Base-by-base conservation (phyloP, 225 moss, liverwort and hornwort species). In the Polytrichum formosum region DNA sequence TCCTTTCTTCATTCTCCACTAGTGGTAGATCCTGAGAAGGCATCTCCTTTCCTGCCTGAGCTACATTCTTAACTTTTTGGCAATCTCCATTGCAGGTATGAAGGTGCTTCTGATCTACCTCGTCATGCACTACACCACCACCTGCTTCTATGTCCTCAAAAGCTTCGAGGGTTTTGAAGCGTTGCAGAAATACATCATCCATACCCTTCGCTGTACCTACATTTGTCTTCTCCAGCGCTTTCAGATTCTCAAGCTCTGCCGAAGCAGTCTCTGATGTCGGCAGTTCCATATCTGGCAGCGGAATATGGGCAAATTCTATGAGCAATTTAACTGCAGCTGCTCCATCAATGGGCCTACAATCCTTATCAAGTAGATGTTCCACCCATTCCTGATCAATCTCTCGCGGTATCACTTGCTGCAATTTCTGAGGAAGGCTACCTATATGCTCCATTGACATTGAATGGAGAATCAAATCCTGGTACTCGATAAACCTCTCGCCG, bases 341-440 rank as follows among this genome's bases (percentile, higher is more conserved):
- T 31, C 80, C 80, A 72, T 80, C 80, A 17, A 80, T 61, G 33
- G 80, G 80, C 53, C 80, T 58, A 56, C 60, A 80, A 28, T 80
- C 80, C 10, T 76, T 70, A 61, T 76, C 80, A 65, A 80, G 73
- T 5, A 80, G 76, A 65, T 76, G 80, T 10, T 76, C 72, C 61
- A 73, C 54, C 80, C 80, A 80, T 8, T 80, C 80, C 20, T 66
- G 80, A 30, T 72, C 33, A 33, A 80, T 69, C 56, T 80, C 80
- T 21, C 69, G 75, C 31, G 80, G 76, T 10, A 72, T 69, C 26
- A 80, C 76, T 68, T 80, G 65, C 35, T 76, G 80, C 20, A 80
- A 63, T 33, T 80, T 69, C 76, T 69, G 72, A 54, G 79, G 74
- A 7, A 76, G 76, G 26, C 35, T 71, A 7, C 76, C 67, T 59